These are phyloP conservation scores for Clarireedia homoeocarpa DNA, from an alignment of 2,329 filamentous ascomycete species.

Conservation along the genomic window DNA sequence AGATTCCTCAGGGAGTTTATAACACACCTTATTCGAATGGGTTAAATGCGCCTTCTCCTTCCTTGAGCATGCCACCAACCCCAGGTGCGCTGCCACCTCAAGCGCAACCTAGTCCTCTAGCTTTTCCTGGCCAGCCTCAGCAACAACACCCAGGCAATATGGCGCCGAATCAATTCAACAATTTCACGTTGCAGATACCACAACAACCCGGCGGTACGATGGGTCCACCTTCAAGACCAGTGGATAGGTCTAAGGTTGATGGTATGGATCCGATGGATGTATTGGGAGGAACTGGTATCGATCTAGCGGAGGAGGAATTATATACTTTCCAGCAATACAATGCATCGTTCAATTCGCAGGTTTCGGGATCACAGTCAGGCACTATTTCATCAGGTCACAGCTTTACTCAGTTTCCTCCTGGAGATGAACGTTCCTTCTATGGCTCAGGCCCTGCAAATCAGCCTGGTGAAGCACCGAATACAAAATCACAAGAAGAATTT, in stretches of 20 bases:
- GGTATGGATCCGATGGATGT: constrained; percentile 75
- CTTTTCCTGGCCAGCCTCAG: constrained; percentile 15
- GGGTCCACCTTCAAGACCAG: constrained; percentile 53
- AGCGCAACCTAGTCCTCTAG: constrained; percentile 20
- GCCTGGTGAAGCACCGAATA: constrained; percentile 38
- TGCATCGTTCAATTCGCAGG: constrained; percentile 39
- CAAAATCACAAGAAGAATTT: constrained; percentile 52
- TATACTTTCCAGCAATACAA: constrained; percentile 64
- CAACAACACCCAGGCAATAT: constrained; percentile 11
- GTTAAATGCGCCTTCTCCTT: constrained; percentile 16
- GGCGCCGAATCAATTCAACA: constrained; percentile 4
- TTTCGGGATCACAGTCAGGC: constrained; percentile 34
- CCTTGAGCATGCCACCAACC: constrained; percentile 16
- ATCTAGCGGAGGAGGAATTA: constrained; percentile 80
- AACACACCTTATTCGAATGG: constrained; percentile 30
- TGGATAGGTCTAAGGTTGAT: constrained; percentile 48
- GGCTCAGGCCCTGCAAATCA: constrained; percentile 61
- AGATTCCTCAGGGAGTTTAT: constrained; percentile 25
- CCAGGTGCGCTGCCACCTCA: constrained; percentile 27
- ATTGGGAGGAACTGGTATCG: constrained; percentile 75
- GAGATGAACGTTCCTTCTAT: constrained; percentile 51
- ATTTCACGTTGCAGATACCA: constrained; percentile 29
- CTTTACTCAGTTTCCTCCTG: constrained; percentile 47
- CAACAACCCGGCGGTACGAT: constrained; percentile 37
- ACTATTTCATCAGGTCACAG: constrained; percentile 37